Percentiles rank a stretch among this genome's conserved stretches.
phyloP scores from a whole-genome alignment of 1,139 yeast species.

The Diutina rugosa region DNA sequence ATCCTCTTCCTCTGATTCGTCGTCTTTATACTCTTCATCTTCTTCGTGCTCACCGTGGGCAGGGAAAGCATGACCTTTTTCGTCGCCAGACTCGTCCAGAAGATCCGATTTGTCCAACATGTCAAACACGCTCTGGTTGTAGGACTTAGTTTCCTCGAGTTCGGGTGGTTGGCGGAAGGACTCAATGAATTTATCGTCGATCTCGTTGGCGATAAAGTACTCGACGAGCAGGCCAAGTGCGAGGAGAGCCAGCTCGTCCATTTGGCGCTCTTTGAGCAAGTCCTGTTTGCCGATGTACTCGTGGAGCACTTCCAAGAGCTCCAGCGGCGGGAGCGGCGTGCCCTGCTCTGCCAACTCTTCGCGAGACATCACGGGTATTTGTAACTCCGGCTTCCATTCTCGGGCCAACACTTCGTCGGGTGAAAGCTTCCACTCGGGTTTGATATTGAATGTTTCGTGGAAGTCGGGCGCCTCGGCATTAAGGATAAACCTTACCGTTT shows the following conservation, averaged over 20 bases:
- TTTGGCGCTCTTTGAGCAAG: background rate
- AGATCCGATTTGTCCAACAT: background rate
- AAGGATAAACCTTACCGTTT: background rate
- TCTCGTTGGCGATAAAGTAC: background rate
- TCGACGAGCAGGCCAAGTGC: background rate
- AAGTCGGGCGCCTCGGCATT: background rate
- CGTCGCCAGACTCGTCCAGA: background rate
- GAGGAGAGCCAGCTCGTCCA: conserved; percentile 1
- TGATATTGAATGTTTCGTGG: background rate
- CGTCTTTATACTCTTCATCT: background rate
- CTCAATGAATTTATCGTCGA: background rate
- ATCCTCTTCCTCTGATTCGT: too few species aligned
- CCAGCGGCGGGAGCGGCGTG: background rate
- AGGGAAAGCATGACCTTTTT: background rate
- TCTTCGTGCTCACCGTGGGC: background rate
- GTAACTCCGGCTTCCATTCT: background rate
- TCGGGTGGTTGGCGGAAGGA: background rate
- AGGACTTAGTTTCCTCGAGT: background rate
- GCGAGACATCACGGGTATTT: background rate
- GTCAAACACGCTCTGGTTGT: background rate
- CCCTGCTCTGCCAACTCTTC: background rate
- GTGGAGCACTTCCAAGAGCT: background rate
- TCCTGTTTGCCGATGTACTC: background rate
- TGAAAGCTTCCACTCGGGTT: background rate
- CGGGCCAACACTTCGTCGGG: background rate